Conservation (phyloP, 176 grass and related monocot species). For the Alopecurus myosuroides region DNA sequence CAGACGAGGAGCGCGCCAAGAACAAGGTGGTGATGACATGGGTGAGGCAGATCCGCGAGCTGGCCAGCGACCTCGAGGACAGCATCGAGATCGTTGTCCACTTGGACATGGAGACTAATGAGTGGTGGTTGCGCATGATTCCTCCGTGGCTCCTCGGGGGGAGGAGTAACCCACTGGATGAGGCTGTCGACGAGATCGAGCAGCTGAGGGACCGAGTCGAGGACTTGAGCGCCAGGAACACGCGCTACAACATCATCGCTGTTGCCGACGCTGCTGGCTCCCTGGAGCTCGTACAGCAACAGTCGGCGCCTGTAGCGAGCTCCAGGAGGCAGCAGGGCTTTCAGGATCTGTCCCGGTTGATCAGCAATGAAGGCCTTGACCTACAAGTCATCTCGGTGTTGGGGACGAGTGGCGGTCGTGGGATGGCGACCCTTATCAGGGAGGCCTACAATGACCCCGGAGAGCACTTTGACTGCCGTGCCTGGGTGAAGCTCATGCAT, state of each 20-base stretch:
- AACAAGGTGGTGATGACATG: not conserved
- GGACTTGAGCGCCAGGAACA: not conserved
- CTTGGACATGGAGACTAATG: too few species aligned
- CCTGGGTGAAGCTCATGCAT: constrained; percentile 4
- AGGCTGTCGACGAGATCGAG: not conserved
- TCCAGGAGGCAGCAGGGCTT: not conserved
- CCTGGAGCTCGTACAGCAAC: too few species aligned
- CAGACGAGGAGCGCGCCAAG: too few species aligned
- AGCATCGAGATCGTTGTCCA: not conserved
- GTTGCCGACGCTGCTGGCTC: too few species aligned
- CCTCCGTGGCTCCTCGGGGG: too few species aligned
- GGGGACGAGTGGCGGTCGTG: not conserved
- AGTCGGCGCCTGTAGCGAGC: too few species aligned
- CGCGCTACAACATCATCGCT: not conserved
- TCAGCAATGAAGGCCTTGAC: not conserved
- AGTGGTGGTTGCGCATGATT: too few species aligned
- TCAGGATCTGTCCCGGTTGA: not conserved
- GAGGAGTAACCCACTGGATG: too few species aligned
- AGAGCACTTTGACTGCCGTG: not conserved
- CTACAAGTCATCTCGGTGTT: not conserved
- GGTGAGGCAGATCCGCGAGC: not conserved
- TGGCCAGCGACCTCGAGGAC: not conserved
- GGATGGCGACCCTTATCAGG: not conserved
- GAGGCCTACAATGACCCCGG: not conserved
- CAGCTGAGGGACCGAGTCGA: not conserved